phyloP scores from a whole-genome alignment of 441 rosid species.

The Flueggea neowawraea region DNA sequence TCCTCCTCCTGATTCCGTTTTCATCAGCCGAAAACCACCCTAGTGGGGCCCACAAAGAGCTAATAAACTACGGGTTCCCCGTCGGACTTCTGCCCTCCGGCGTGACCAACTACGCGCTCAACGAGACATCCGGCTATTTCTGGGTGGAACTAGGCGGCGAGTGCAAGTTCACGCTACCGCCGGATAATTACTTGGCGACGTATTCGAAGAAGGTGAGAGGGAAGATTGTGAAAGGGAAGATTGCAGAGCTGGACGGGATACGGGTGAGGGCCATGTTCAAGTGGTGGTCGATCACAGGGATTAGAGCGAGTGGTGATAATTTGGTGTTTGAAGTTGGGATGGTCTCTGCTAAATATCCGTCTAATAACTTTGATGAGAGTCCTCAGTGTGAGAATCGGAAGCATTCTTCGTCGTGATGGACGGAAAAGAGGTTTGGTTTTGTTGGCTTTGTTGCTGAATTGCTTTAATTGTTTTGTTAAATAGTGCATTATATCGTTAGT shows the following conservation, averaged over 20 bases:
- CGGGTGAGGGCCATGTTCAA: slow-evolving; percentile 74
- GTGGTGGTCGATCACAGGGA: slow-evolving; percentile 93
- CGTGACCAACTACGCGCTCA: slow-evolving; percentile 45
- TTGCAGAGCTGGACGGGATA: slow-evolving; percentile 77
- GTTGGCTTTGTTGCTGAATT: too few relatives aligned
- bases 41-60: slow-evolving; percentile 52
- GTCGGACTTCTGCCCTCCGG: slow-evolving; percentile 77
- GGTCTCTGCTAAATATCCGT: slow-evolving; percentile 68
- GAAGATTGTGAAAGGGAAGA: slow-evolving; percentile 60
- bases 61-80: slow-evolving; percentile 72
- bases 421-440: slow-evolving; percentile 26
- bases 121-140: slow-evolving; percentile 75
- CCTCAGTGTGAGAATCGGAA: slow-evolving; percentile 58
- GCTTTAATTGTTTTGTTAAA: too few relatives aligned
- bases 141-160: slow-evolving; percentile 52
- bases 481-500: too few relatives aligned
- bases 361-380: slow-evolving; percentile 58
- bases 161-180: slow-evolving; percentile 79
- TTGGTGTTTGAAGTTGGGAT: slow-evolving; percentile 86
- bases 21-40: too few relatives aligned
- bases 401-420: slow-evolving; percentile 39
- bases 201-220: slow-evolving; percentile 66
- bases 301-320: slow-evolving; percentile 61
- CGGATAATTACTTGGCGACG: slow-evolving; percentile 87
- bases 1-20: too few relatives aligned